Evolutionary conservation across 2,329 filamentous ascomycete species (phyloP).

Genomic region (Aureobasidium sp.): DNA sequence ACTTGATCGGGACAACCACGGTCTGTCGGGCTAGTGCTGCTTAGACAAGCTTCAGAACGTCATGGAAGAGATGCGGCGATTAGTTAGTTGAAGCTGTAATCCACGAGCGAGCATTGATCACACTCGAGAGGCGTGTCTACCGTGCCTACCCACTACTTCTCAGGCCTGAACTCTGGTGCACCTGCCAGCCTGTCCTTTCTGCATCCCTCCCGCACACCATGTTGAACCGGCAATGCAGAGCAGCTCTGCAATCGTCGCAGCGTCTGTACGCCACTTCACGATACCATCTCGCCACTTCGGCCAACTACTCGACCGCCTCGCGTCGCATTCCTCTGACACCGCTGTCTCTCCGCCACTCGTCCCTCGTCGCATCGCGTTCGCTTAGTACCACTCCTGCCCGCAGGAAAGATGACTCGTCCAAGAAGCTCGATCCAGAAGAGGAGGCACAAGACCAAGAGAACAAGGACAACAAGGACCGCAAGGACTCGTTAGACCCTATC

Average conservation of each 20-base stretch:
- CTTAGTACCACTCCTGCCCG: conserved; percentile 39
- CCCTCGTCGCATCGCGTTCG: conserved; percentile 25
- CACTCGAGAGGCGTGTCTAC: background rate
- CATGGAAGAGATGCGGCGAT: conserved; percentile 10
- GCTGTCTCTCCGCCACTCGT: conserved; percentile 21
- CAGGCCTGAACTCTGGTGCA: background rate
- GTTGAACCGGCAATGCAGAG: conserved; percentile 54
- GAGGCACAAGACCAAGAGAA: conserved; percentile 32
- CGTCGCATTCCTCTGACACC: conserved; percentile 18
- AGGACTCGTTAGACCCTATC: conserved; percentile 36
- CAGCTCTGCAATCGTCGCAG: conserved; percentile 36
- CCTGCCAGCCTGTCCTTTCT: conserved; percentile 13
- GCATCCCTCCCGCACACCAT: conserved; percentile 2
- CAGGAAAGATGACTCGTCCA: conserved; percentile 51
- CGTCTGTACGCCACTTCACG: conserved; percentile 24
- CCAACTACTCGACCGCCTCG: conserved; percentile 10
- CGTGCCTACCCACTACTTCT: background rate
- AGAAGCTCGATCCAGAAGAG: conserved; percentile 40
- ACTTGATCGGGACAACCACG: background rate
- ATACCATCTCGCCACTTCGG: conserved; percentile 21
- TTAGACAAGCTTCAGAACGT: conserved; percentile 42
- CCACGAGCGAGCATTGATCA: conserved; percentile 12
- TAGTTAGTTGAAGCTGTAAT: conserved; percentile 10
- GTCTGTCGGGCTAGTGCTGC: background rate
- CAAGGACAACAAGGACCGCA: conserved; percentile 38